Base-by-base conservation (phyloP, 257 asterid species). In the Penstemon newberryi region DNA sequence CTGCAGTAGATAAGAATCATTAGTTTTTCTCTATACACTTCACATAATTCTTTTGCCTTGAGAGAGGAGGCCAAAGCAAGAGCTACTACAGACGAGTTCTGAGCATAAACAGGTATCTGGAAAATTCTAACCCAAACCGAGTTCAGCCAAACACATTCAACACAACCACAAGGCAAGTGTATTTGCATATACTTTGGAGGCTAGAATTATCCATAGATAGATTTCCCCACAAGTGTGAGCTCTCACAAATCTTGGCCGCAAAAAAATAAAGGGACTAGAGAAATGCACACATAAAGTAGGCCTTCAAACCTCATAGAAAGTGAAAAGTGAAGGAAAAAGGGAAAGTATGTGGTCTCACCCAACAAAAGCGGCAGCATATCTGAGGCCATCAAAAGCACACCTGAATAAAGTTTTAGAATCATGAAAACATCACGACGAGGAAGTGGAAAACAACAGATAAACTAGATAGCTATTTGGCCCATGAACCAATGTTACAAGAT, bases 311-410 rank as follows among this genome's bases (percentile, higher is more conserved):
- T n/a, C 36, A 51, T 40, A 50, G 13, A 56, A 51, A 46, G 50
- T 52, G 58, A 65, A 59, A 25, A 43, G 56, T 1, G 7, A 57
- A 54, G 46, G 52, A 13, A 8, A 38, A 18, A 40, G 4, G 15
- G 43, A 65, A 18, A 46, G 18, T 18, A 36, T 42, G 52, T 60
- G 66, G 57, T 57, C 96, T 83, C 72, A 91, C 97, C 98, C 98
- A 45, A 88, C 76, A 78, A 90, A 93, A 63, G 99, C 96, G 45
- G 99, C 88, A 74, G 96, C 96, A 73, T 88, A 90, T 72, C 99
- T 85, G 69, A 93, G 96, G 73, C 99, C 99, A 79, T 93, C 99
- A 65, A 93, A 90, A 58, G 97, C 88, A 77, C 99, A 93, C 98
- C 96, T 91, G 79, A 81, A 81, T 41, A 60, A 74, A 52, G 55